These are phyloP conservation scores for Neofusicoccum laricinum DNA, from an alignment of 2,329 filamentous ascomycete species.

Conservation along the genomic window DNA sequence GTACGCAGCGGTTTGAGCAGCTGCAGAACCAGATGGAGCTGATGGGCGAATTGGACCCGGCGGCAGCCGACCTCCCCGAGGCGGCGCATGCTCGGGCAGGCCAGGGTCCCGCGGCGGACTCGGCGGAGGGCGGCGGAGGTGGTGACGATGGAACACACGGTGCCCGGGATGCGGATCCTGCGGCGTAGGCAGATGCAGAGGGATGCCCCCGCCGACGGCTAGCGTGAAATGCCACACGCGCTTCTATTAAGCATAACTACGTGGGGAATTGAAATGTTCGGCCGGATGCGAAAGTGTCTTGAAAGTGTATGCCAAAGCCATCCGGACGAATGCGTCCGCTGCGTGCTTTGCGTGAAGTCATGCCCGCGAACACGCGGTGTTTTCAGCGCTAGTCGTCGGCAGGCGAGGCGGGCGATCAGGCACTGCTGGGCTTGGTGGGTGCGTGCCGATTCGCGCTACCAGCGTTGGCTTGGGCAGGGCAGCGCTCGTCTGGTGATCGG, in stretches of 20 bases:
- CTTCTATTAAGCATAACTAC: too few species aligned
- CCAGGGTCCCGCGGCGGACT: not conserved
- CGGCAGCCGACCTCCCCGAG: not conserved
- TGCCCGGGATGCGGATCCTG: slow-evolving; percentile 4
- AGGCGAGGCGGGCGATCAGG: slow-evolving; percentile 3
- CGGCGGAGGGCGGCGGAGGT: not conserved
- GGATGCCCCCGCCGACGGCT: too few species aligned
- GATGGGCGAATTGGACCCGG: slow-evolving; percentile 2
- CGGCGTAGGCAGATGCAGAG: not conserved
- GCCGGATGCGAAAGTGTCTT: too few species aligned
- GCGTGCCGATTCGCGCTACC: not conserved
- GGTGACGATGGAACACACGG: not conserved
- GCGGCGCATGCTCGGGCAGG: not conserved
- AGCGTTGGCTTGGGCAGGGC: not conserved
- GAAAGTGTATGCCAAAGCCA: too few species aligned
- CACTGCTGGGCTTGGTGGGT: not conserved
- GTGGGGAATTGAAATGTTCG: too few species aligned
- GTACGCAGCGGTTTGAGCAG: slow-evolving; percentile 26
- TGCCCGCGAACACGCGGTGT: too few species aligned
- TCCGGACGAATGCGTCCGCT: too few species aligned
- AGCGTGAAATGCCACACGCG: too few species aligned
- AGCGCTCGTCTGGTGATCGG: not conserved
- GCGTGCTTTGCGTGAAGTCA: too few species aligned
- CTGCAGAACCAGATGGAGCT: slow-evolving; percentile 24
- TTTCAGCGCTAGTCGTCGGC: too few species aligned